phyloP scores from a whole-genome alignment of 768 basidiomycete genomes.

The Holtermanniella nyarrowii region DNA sequence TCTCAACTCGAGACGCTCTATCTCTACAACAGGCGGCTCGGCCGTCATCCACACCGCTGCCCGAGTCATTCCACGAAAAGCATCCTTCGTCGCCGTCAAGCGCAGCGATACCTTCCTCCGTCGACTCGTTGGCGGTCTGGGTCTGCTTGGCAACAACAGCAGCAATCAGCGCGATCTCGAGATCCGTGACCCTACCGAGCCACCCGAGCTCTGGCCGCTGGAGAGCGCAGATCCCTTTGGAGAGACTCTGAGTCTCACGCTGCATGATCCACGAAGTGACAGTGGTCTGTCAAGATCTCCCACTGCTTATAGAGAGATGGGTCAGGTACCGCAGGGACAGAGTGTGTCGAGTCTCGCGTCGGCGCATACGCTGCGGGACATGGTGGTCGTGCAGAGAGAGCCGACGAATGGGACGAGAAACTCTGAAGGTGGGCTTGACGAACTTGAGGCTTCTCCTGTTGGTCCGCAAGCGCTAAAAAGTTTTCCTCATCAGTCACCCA shows the following conservation, averaged over 20 bases:
- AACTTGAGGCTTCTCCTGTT: too few relatives aligned
- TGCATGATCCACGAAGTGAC: background rate
- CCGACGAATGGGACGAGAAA: conserved; percentile 1
- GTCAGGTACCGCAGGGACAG: conserved; percentile 9
- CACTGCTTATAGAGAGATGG: background rate
- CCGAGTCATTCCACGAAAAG: conserved; percentile 1
- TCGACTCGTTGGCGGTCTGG: conserved; percentile 30
- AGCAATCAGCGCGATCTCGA: conserved; percentile 41
- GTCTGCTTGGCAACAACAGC: conserved; percentile 9
- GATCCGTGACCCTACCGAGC: conserved; percentile 69
- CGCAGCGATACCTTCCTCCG: conserved; percentile 42
- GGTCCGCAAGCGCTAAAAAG: background rate
- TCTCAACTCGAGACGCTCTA: conserved; percentile 8
- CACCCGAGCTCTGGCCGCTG: conserved; percentile 54
- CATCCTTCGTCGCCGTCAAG: conserved; percentile 57
- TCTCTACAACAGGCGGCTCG: conserved; percentile 11
- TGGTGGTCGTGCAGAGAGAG: conserved; percentile 25
- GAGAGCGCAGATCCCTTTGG: conserved; percentile 41
- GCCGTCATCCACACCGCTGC: conserved; percentile 15
- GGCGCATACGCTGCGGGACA: conserved; percentile 29
- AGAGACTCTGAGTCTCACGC: background rate
- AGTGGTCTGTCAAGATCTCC: conserved; percentile 16
- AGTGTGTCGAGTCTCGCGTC: conserved; percentile 20
- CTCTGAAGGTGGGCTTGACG: too few relatives aligned
- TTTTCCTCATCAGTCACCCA: conserved; percentile 11